Percentiles rank a stretch among this genome's conserved stretches.
phyloP scores from a whole-genome alignment of 2,329 filamentous ascomycete genomes.

The Epichloe sp. region DNA sequence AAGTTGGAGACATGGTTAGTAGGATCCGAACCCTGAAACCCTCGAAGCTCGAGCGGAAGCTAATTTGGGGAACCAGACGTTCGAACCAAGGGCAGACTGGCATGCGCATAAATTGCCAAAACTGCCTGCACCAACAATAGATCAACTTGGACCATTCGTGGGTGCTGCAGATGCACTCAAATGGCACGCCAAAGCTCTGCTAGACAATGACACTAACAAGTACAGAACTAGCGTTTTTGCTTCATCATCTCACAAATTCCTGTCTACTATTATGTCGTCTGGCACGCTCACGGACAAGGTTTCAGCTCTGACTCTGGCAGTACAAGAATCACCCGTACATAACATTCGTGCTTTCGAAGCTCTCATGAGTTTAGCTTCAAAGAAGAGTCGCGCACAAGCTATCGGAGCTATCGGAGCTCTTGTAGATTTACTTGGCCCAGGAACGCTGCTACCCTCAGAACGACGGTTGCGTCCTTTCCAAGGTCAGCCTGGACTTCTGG shows the following conservation, averaged over 20 bases:
- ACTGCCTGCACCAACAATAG: conserved; percentile 31
- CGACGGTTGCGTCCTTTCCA: conserved; percentile 70
- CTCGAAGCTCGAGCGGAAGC: conserved; percentile 10
- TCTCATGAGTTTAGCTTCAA: conserved; percentile 69
- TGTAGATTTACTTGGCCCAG: conserved; percentile 87
- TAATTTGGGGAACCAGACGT: conserved; percentile 31
- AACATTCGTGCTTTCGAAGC: conserved; percentile 82
- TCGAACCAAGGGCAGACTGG: conserved; percentile 47
- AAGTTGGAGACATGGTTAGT: conserved; percentile 24
- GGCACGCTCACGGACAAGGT: conserved; percentile 96
- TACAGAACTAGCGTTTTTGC: conserved; percentile 65
- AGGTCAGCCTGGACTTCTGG: conserved; percentile 63
- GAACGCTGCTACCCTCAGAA: conserved; percentile 69
- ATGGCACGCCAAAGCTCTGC: conserved; percentile 57
- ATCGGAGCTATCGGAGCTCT: conserved; percentile 85
- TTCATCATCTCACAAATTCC: conserved; percentile 86
- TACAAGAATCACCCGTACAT: conserved; percentile 93
- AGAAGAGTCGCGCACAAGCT: conserved; percentile 85
- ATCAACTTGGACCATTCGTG: conserved; percentile 30
- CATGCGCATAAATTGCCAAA: conserved; percentile 30
- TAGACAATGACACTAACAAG: conserved; percentile 63
- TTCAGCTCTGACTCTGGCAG: conserved; percentile 81
- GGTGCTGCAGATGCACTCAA: conserved; percentile 40
- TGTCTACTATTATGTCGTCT: conserved; percentile 92
- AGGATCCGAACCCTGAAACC: neutral